These are phyloP conservation scores for Monilinia fructigena DNA, from an alignment of 2,329 filamentous ascomycete species.

Conservation along the genomic window DNA sequence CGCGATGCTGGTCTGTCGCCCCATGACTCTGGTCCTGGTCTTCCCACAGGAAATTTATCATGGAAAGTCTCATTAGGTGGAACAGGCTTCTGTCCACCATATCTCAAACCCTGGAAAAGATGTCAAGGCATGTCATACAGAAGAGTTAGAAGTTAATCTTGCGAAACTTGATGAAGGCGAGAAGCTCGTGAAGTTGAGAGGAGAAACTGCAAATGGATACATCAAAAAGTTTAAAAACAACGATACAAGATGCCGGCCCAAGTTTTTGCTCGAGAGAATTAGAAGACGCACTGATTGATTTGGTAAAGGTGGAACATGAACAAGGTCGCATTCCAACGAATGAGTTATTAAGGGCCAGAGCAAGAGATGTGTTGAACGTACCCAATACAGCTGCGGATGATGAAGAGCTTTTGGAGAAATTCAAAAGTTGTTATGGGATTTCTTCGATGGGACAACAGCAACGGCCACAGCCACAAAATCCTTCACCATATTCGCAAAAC, in stretches of 20 bases:
- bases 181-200: conserved; percentile 47
- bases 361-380: conserved; percentile 49
- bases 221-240: conserved; percentile 46
- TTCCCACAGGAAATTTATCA: conserved; percentile 42
- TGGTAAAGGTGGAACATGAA: conserved; percentile 46
- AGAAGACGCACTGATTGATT: conserved; percentile 53
- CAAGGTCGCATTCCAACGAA: conserved; percentile 50
- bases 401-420: conserved; percentile 51
- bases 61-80: conserved; percentile 54
- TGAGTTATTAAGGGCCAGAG: conserved; percentile 48
- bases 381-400: conserved; percentile 56
- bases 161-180: conserved; percentile 14
- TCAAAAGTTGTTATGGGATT: conserved; percentile 37
- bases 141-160: conserved; percentile 38
- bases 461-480: background rate
- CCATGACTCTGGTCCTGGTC: conserved; percentile 50
- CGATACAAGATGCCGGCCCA: conserved; percentile 49
- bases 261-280: conserved; percentile 58
- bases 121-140: conserved; percentile 40
- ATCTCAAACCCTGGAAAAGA: conserved; percentile 47
- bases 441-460: background rate
- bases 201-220: conserved; percentile 50
- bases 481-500: background rate
- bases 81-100: conserved; percentile 56
- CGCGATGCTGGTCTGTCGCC: conserved; percentile 53